Evolutionary conservation across 1,284 basidiomycete species (phyloP).

Genomic region (Apiotrichum porosum): DNA sequence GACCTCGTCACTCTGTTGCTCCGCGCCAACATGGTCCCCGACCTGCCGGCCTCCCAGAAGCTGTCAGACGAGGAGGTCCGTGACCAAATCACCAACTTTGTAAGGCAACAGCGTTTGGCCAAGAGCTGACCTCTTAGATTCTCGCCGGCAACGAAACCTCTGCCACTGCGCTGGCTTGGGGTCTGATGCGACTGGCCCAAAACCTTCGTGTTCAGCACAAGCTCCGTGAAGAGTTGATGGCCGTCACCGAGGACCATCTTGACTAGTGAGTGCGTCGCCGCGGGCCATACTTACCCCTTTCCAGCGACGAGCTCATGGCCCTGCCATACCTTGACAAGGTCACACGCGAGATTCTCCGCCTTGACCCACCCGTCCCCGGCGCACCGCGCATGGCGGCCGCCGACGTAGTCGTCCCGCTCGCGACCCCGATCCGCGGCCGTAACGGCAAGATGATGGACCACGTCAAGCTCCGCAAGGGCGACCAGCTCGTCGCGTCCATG

Average conservation of each 20-base stretch:
- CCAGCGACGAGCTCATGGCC: slow-evolving; percentile 44
- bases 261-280: slow-evolving; percentile 33
- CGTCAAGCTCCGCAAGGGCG: slow-evolving; percentile 27
- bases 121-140: slow-evolving; percentile 4
- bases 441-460: slow-evolving; percentile 45
- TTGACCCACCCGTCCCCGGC: slow-evolving; percentile 61
- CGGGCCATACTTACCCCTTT: background rate
- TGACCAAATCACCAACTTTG: slow-evolving; percentile 71
- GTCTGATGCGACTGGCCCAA: slow-evolving; percentile 61
- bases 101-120: slow-evolving; percentile 35
- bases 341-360: slow-evolving; percentile 61
- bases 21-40: slow-evolving; percentile 58
- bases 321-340: slow-evolving; percentile 59
- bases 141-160: slow-evolving; percentile 68
- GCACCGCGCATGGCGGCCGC: slow-evolving; percentile 59
- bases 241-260: slow-evolving; percentile 43
- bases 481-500: slow-evolving; percentile 41
- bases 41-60: slow-evolving; percentile 54
- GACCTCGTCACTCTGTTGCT: slow-evolving; percentile 54
- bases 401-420: slow-evolving; percentile 60
- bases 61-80: slow-evolving; percentile 63
- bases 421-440: slow-evolving; percentile 41
- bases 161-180: slow-evolving; percentile 66
- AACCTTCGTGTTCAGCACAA: slow-evolving; percentile 55
- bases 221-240: slow-evolving; percentile 56